Conservation (phyloP, 805 yeast genomes). For the Lachancea sp. region DNA sequence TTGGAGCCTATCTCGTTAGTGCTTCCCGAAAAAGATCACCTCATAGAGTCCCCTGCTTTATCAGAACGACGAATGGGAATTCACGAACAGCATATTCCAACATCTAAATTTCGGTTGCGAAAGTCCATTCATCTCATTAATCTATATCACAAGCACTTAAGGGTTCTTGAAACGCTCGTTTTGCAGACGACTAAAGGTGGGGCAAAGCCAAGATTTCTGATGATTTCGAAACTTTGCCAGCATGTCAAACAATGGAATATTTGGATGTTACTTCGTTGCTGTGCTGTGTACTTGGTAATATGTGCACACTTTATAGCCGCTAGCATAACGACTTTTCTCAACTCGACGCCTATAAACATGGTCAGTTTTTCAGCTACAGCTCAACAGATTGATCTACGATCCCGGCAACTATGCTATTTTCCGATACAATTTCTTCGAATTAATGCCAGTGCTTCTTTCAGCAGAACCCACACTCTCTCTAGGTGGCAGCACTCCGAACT, state of each 20-base stretch:
- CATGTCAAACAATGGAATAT: background rate
- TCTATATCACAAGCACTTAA: conserved; percentile 14
- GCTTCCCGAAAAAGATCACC: conserved; percentile 30
- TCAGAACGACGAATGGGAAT: conserved; percentile 6
- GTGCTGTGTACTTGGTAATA: conserved; percentile 8
- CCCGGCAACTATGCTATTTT: conserved; percentile 68
- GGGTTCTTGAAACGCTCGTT: background rate
- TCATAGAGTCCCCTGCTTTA: conserved; percentile 8
- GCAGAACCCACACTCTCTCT: background rate
- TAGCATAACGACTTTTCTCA: conserved; percentile 15
- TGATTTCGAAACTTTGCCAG: background rate
- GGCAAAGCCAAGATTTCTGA: background rate
- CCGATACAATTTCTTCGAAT: conserved; percentile 72
- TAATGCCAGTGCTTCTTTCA: conserved; percentile 18
- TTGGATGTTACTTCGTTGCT: background rate
- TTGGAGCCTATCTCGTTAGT: conserved; percentile 65
- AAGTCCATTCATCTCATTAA: conserved; percentile 20
- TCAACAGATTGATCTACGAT: conserved; percentile 70
- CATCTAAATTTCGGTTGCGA: background rate
- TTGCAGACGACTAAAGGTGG: background rate
- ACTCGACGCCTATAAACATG: conserved; percentile 15
- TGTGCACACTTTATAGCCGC: conserved; percentile 16
- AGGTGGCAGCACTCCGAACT: too few relatives aligned
- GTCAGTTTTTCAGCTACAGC: conserved; percentile 50
- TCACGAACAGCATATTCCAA: conserved; percentile 10